Base-by-base conservation (phyloP, 371 early-diverging fungal species). In the Capillidium heterosporum region DNA sequence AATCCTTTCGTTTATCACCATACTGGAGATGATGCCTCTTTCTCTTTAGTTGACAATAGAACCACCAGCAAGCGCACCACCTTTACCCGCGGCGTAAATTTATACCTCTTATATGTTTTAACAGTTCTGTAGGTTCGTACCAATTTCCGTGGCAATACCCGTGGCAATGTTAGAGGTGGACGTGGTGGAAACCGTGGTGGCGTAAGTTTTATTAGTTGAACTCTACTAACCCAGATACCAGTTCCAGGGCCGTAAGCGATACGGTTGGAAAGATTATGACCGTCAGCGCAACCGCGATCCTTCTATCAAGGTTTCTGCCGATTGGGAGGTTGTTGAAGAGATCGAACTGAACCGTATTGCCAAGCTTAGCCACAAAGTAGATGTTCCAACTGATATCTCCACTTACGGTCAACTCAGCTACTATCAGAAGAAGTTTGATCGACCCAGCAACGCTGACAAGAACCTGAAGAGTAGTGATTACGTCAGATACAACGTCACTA, bases 241-340 rank as follows among this genome's bases (percentile, higher is more conserved):
- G 50, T 49, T 49, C 24, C 53, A 53, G 35, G 21, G 59, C 41
- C 64, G 69, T 41, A 68, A 68, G 59, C 65, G 71, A 58, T 72
- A 68, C 55, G 74, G 72, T 35, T 70, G 69, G 58, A 71, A 71
- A 60, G 72, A 69, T 58, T 73, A 74, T 57, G 74, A 74, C 42
- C 73, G 71, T 46, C 78, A 80, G 63, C 83, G 81, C 64, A 72
- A 84, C 51, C 80, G 93, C 40, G 89, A 87, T 65, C 81, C 94
- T 26, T 87, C 88, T 35, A 83, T 97, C 63, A 81, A 75, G 61
- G 82, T 92, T 61, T 84, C 83, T 1, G 70, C 81, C 52, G 88
- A 90, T 57, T 97, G 98, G 98, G 81, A 75, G 66, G 77, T 93
- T 28, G 71, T 89, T 62, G 92, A 94, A 67, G 98, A 95, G 69